Evolutionary conservation across 2,329 filamentous ascomycete species (phyloP).

Genomic region (Atkinsonella texensis): DNA sequence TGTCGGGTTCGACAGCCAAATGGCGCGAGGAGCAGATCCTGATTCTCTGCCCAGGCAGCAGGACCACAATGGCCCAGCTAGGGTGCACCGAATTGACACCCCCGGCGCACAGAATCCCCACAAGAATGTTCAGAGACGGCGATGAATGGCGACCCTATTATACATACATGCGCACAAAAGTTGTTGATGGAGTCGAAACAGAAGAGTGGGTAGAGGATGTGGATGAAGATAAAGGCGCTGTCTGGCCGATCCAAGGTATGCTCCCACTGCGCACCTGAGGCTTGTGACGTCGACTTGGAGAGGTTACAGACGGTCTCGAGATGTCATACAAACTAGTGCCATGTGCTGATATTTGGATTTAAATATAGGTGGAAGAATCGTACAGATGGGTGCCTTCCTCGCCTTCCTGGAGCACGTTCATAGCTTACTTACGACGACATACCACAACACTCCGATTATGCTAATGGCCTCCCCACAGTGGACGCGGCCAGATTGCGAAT

Average conservation of each 20-base stretch:
- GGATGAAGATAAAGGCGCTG: constrained; percentile 74
- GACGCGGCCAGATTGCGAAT: constrained; percentile 78
- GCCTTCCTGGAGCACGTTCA: constrained; percentile 89
- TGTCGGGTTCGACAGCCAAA: constrained; percentile 46
- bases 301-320: not conserved
- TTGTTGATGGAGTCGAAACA: constrained; percentile 35
- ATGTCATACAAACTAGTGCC: not conserved
- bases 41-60: constrained; percentile 72
- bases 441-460: constrained; percentile 92
- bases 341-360: not conserved
- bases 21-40: constrained; percentile 55
- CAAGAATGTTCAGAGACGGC: constrained; percentile 88
- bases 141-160: constrained; percentile 67
- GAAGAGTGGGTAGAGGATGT: constrained; percentile 80
- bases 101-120: constrained; percentile 73
- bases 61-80: constrained; percentile 81
- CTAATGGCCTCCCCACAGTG: constrained; percentile 83
- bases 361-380: constrained; percentile 60
- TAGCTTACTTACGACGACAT: constrained; percentile 75
- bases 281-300: not conserved
- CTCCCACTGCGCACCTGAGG: not conserved
- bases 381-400: constrained; percentile 86
- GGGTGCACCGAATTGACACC: constrained; percentile 86
- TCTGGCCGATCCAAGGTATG: constrained; percentile 66
- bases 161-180: constrained; percentile 54